Evolutionary conservation across 495 filamentous ascomycete genomes (phyloP).

Genomic region (Geopyxis carbonaria): DNA sequence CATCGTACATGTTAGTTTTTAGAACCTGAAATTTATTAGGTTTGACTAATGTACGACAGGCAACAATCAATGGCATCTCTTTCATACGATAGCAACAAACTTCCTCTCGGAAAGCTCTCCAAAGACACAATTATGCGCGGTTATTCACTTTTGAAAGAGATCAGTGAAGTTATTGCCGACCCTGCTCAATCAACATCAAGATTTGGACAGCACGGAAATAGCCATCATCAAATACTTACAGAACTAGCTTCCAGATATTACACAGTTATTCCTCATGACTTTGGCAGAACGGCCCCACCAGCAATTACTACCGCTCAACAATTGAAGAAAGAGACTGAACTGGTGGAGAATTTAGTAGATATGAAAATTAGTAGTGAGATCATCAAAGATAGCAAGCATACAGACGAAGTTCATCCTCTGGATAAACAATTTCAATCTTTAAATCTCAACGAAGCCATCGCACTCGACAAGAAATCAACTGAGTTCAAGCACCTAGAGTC

Average conservation of each 20-base stretch:
- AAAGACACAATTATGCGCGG: slow-evolving; percentile 54
- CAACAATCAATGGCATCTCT: slow-evolving; percentile 41
- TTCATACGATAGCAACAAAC: slow-evolving; percentile 59
- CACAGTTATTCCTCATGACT: slow-evolving; percentile 63
- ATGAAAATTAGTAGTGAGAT: slow-evolving; percentile 71
- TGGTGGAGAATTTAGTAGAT: slow-evolving; percentile 59
- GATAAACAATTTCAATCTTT: slow-evolving; percentile 56
- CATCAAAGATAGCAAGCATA: slow-evolving; percentile 42
- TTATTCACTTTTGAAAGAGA: slow-evolving; percentile 55
- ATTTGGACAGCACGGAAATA: slow-evolving; percentile 33
- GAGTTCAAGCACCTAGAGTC: slow-evolving; percentile 48
- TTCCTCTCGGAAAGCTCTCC: slow-evolving; percentile 70
- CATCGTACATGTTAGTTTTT: slow-evolving; percentile 20
- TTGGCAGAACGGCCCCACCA: slow-evolving; percentile 56
- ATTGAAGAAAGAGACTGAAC: slow-evolving; percentile 56
- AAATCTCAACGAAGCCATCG: slow-evolving; percentile 55
- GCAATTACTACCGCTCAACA: slow-evolving; percentile 36
- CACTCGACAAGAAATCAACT: slow-evolving; percentile 35
- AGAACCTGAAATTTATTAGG: slow-evolving; percentile 3
- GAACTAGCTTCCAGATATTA: slow-evolving; percentile 58
- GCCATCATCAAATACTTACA: slow-evolving; percentile 32
- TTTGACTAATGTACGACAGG: too few species aligned
- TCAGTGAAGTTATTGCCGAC: slow-evolving; percentile 45
- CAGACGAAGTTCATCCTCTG: slow-evolving; percentile 38
- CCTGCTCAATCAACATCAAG: slow-evolving; percentile 17